These are phyloP conservation scores for Fusarium lateritium DNA, from an alignment of 2,329 filamentous ascomycete species.

Conservation along the genomic window DNA sequence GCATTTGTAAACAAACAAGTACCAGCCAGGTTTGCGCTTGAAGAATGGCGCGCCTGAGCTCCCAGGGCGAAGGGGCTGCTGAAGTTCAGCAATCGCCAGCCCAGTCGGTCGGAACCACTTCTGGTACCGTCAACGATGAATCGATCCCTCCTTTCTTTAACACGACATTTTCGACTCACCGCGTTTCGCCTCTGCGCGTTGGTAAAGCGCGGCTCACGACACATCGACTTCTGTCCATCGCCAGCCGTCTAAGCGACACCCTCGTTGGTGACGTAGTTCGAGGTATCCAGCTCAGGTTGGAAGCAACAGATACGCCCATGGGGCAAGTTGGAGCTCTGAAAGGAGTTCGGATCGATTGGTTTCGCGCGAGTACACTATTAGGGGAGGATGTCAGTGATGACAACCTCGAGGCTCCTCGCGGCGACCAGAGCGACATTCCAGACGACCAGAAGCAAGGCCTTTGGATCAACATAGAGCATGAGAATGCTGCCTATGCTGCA, in stretches of 20 bases:
- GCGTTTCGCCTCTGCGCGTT: constrained; percentile 67
- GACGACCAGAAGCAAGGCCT: constrained; percentile 52
- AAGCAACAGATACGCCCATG: constrained; percentile 58
- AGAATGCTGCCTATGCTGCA: constrained; percentile 66
- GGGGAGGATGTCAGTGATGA: constrained; percentile 48
- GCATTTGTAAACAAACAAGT: background rate
- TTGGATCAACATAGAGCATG: constrained; percentile 67
- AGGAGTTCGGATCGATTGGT: constrained; percentile 64
- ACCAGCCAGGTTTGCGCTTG: background rate
- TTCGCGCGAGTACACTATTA: constrained; percentile 53
- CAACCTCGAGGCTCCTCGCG: constrained; percentile 23
- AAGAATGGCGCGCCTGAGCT: constrained; percentile 45
- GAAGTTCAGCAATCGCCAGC: constrained; percentile 39
- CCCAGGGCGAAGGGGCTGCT: constrained; percentile 31
- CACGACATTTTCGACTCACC: constrained; percentile 71
- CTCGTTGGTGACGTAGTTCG: constrained; percentile 73
- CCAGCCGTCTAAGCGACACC: constrained; percentile 66
- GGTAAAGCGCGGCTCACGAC: constrained; percentile 58
- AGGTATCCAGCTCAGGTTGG: constrained; percentile 68
- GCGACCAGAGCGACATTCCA: constrained; percentile 35
- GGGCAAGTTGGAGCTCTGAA: constrained; percentile 61
- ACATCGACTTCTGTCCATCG: constrained; percentile 59
- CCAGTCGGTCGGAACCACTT: constrained; percentile 27
- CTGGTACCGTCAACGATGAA: constrained; percentile 27
- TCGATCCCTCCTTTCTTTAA: constrained; percentile 66